Conservation (phyloP, 331 rosid species). For the Stylosanthes scabra region DNA sequence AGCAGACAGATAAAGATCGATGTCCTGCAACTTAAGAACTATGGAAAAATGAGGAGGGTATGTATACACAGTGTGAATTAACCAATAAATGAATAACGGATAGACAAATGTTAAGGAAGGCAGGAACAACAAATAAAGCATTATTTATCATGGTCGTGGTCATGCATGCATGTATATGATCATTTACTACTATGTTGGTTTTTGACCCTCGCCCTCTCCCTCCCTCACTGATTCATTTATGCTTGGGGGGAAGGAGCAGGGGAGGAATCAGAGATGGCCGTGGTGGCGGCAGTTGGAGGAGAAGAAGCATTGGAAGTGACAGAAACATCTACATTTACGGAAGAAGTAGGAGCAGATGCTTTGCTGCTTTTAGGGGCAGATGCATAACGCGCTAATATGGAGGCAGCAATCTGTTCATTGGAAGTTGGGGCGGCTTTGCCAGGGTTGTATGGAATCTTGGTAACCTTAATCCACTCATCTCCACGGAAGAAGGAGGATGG, state of each 20-base stretch:
- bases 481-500: constrained; percentile 44
- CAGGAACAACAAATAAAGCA: neutral
- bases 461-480: constrained; percentile 56
- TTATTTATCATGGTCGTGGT: neutral
- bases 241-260: neutral
- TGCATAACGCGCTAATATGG: too few species aligned
- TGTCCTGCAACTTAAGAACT: neutral
- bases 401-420: too few species aligned
- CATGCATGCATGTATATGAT: too few species aligned
- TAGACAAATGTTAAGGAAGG: too few species aligned
- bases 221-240: neutral
- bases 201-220: neutral
- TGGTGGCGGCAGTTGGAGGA: too few species aligned
- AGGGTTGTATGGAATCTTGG: constrained; percentile 49
- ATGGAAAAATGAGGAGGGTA: neutral
- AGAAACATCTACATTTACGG: too few species aligned
- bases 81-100: too few species aligned
- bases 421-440: neutral
- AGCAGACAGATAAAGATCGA: neutral
- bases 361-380: too few species aligned
- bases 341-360: too few species aligned
- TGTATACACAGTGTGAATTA: too few species aligned
- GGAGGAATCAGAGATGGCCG: too few species aligned
- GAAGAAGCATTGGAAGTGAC: too few species aligned
- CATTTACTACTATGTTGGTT: neutral